A percentile compares a stretch with the other conserved stretches of the same genome.
phyloP scores from a whole-genome alignment of 129 eudicot genomes.

The Helianthus tuberosus region DNA sequence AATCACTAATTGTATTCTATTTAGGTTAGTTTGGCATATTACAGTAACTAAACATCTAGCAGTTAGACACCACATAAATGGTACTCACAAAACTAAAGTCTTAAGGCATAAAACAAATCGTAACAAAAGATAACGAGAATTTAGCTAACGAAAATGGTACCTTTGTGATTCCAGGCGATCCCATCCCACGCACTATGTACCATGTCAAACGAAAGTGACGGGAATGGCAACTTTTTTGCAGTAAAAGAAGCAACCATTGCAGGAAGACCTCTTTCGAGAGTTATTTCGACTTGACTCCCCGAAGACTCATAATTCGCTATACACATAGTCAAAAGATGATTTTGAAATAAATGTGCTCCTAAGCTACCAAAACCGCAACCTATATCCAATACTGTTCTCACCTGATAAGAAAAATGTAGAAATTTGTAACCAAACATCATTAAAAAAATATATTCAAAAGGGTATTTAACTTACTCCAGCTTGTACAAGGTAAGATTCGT shows the following conservation, averaged over 20 bases:
- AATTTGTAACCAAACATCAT: neutral
- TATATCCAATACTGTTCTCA: constrained; percentile 88
- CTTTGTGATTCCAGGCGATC: constrained; percentile 86
- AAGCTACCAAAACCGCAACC: constrained; percentile 99
- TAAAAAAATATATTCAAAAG: constrained; percentile 1
- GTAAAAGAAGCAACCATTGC: constrained; percentile 92
- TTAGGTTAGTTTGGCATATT: neutral
- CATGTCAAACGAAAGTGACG: constrained; percentile 95
- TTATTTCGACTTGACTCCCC: constrained; percentile 98
- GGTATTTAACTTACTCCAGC: constrained; percentile 77
- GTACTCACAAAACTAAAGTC: constrained; percentile 10
- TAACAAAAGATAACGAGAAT: neutral
- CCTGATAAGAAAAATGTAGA: constrained; percentile 48
- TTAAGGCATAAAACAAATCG: neutral
- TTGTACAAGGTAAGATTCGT: constrained; percentile 77
- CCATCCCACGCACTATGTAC: constrained; percentile 90
- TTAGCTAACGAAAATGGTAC: constrained; percentile 34
- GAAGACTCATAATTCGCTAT: constrained; percentile 93
- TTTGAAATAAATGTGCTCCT: constrained; percentile 88
- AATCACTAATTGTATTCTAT: neutral
- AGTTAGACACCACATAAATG: constrained; percentile 13
- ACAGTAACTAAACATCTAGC: neutral
- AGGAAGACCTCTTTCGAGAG: constrained; percentile 98
- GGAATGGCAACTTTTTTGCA: constrained; percentile 80
- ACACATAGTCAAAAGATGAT: constrained; percentile 82